Percentiles rank a stretch among this genome's conserved stretches.
phyloP scores from a whole-genome alignment of 1,284 basidiomycete genomes.

The Ganoderma sinense region DNA sequence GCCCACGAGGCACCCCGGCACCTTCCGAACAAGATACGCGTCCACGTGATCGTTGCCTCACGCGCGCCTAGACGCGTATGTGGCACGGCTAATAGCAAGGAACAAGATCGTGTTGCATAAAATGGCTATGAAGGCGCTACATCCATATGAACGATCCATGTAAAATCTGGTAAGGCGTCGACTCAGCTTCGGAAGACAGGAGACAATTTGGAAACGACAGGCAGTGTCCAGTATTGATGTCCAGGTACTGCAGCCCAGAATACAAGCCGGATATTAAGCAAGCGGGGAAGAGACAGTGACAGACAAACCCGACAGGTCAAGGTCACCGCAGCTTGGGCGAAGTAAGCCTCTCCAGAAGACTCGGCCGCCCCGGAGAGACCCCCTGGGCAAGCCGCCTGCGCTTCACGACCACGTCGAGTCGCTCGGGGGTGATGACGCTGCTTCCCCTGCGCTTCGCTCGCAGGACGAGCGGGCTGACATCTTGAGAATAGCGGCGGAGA shows the following conservation, averaged over 20 bases:
- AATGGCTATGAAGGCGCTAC: background rate
- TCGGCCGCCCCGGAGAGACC: background rate
- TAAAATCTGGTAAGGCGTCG: background rate
- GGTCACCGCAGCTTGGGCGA: background rate
- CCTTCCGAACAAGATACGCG: conserved; percentile 13
- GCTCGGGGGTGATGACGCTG: conserved; percentile 1
- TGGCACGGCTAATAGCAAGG: background rate
- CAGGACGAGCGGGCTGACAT: conserved; percentile 30
- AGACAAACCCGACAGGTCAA: background rate
- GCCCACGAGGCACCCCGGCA: background rate
- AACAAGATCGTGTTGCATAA: background rate
- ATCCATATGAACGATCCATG: background rate
- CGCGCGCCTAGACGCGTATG: conserved; percentile 6
- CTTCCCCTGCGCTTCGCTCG: conserved; percentile 33
- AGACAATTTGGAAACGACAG: background rate
- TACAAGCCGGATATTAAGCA: background rate
- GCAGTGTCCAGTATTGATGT: background rate
- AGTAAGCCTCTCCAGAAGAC: background rate
- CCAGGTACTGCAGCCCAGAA: background rate
- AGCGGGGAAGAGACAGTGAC: background rate
- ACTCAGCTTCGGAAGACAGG: background rate
- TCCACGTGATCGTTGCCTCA: conserved; percentile 22
- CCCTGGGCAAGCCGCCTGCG: background rate
- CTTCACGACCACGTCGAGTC: conserved; percentile 4
- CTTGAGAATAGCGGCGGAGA: conserved; percentile 10